Conservation (phyloP, 148 eudicot genomes). For the Beta vulgaris region DNA sequence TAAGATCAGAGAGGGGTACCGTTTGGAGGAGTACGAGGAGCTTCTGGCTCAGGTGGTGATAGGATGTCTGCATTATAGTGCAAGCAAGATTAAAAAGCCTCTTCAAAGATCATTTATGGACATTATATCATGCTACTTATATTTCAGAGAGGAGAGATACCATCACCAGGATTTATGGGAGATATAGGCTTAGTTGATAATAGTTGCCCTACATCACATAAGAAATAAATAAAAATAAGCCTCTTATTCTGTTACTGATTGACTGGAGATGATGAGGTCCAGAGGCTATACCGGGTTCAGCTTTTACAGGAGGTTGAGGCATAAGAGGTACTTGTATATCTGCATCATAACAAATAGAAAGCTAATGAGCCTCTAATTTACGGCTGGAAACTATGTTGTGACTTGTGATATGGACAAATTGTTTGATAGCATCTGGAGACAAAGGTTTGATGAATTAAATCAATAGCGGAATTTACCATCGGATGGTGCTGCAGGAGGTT, state of each 20-base stretch:
- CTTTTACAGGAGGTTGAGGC: background rate
- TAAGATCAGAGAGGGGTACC: slow-evolving; percentile 17
- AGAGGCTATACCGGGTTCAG: background rate
- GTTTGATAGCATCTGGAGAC: no score
- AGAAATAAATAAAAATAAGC: background rate
- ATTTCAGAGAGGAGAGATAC: slow-evolving; percentile 10
- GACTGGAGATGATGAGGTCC: background rate
- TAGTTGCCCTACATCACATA: slow-evolving; percentile 3
- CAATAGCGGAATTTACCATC: no score
- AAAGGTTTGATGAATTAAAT: no score
- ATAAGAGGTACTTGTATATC: background rate
- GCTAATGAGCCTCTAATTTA: background rate
- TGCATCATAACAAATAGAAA: background rate
- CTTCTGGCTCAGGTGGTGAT: background rate
- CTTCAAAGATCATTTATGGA: background rate
- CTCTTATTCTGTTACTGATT: background rate
- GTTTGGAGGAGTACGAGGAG: background rate
- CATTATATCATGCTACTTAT: background rate
- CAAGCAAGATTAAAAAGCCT: background rate
- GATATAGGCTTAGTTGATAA: slow-evolving; percentile 2
- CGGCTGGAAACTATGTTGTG: no score
- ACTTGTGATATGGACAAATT: no score
- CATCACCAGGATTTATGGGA: background rate
- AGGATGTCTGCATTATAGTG: slow-evolving; percentile 9
- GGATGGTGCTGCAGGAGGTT: no score